Base-by-base conservation (phyloP, 192 early-diverging fungal species). In the Ramicandelaber brevisporus region DNA sequence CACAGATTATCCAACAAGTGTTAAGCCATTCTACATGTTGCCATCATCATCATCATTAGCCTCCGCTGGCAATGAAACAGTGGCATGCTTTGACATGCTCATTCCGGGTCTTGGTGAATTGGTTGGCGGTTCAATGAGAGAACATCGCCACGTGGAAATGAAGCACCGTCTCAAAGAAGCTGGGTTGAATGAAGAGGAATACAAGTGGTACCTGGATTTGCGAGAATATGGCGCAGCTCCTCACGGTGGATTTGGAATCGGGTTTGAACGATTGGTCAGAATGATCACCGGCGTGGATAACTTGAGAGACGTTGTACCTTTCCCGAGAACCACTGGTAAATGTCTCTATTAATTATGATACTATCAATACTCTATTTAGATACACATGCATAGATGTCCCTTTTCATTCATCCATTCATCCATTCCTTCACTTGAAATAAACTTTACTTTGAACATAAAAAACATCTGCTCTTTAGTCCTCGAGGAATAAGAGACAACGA, bases 11-110 rank as follows among this genome's bases (percentile, higher is more conserved):
- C 85, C 81, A 4, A 44, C 51, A 1, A 40, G 34, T 6, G 37
- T 78, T 17, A 89, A 89, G 44, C 78, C 85, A 0, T 89, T 89
- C 38, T 89, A 89, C 32, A 89, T 89, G 85, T 46, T 66, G 20
- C n/a, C n/a, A n/a, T n/a, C n/a, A n/a, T n/a, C n/a, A n/a, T n/a
- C n/a, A n/a, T n/a, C n/a, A n/a, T n/a, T n/a, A n/a, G 51, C 40
- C 1, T 67, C 71, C 28, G 17, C 45, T 0, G 51, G 63, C 37
- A 36, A 52, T 6, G 52, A 45, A 15, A 82, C 77, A 0, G 84
- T 84, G 2, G 73, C 68, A 0, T 83, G 80, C 24, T 64, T 73
- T 22, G 85, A 89, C 46, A 36, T 89, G 39, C 38, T 89, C 14
- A 59, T 84, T 2, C 85, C 85, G 17, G 65, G 69, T 5, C 65